Evolutionary conservation across 2,329 filamentous ascomycete genomes (phyloP), one percentile per base, ranked within the genome.

Genomic region (Xylariaceae sp.): DNA sequence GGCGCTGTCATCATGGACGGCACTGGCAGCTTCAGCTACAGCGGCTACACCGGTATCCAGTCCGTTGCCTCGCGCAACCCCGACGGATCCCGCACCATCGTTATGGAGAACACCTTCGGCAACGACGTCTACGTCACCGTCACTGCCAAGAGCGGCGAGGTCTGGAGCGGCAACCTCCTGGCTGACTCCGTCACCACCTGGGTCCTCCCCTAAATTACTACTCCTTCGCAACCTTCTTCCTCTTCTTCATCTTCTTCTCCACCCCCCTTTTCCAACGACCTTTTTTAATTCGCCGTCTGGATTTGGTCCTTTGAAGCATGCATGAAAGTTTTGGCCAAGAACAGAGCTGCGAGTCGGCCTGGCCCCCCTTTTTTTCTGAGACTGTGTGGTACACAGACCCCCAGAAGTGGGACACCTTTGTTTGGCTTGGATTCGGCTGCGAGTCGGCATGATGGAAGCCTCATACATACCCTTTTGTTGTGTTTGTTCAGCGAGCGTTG

Each of bases 31-130:
- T 77, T 76, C 58, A 74, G 74, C 34, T 79, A 76, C 60, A 66
- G 65, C 6, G 71, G 72, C 56, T 73, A 73, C 58, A 65, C 69
- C 0, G 76, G 74, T 9, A 54, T 80, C 50, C 73, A 80, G 69
- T 75, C 74, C 13, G 76, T 80, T n/a, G 77, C 77, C 0, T 73
- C 76, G 6, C 53, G 75, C 58, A 81, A 80, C 64, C 77, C 77
- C 0, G 78, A 81, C 64, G 75, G 76, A 1, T 73, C 74, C 10
- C 71, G 74, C 10, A 76, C 76, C 0, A 74, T 81, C 1, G 76
- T 80, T 10, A 73, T 79, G 49, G 74, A 78, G 67, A 81, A 81
- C 66, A 76, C 72, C 5, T 80, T 78, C 60, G 66, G 66, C 17
- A 76, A 79, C 34, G 76, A 79, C 50, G 61, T 80, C 39, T 79